Evolutionary conservation across 805 yeast genomes (phyloP), one percentile per base, ranked within the genome.

Genomic region (Starmerella geochares): DNA sequence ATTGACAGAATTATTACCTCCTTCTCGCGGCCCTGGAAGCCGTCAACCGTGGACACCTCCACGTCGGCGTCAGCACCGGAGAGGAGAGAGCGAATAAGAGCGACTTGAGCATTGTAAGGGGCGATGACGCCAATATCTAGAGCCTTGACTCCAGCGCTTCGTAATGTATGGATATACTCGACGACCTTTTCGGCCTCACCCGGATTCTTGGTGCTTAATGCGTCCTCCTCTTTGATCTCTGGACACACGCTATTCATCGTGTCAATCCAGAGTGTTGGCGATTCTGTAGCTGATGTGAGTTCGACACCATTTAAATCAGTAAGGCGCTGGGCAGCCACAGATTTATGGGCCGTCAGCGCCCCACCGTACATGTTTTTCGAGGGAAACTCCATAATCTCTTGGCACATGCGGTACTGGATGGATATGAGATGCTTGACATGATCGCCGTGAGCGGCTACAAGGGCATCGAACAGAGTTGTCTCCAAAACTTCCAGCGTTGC

Each of bases 11-110:
- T 73, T 6, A 90, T 86, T 0, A 80, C 81, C 58, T 88, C 94
- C 64, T 90, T 92, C 62, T 90, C 98, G 54, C 96, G 71, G 1
- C 98, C 98, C 68, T 90, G 98, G 60, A 90, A 92, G 1, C 96
- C 96, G 67, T 90, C 98, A 4, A 90, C 90, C 0, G 96, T 86
- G 4, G 94, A 78, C 0, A 88, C 76, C 61, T 90, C 97, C 5
- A 90, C 68, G 2, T 54, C 61, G 3, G 4, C 10, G 13, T 20
- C 19, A 11, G 17, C n/a, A 0, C 46, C 36, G 3, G 57, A 54
- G 1, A 83, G 54, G 10, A 70, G 48, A 37, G 67, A 70, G 54
- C 79, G 78, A 27, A 90, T 57, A 13, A 75, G 60, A 0, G 81
- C 64, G 0, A 87, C 94, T 62, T 90, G 98, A 0, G 95, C 94